Conservation (phyloP, 495 filamentous ascomycete genomes). For the Penicillium ochrochloron region DNA sequence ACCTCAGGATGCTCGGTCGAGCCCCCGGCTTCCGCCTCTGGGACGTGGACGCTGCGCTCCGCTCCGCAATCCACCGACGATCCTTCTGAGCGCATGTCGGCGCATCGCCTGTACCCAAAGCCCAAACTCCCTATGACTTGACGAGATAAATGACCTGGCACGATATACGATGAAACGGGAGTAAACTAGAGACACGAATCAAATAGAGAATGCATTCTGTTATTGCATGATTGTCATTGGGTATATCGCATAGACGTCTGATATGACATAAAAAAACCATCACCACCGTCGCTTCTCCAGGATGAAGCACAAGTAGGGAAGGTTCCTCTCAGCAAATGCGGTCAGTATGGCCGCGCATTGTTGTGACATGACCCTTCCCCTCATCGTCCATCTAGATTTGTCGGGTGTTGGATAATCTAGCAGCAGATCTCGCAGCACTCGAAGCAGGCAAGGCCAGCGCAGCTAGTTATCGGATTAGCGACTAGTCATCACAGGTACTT, state of each 20-base stretch:
- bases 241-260: conserved; percentile 24
- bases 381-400: conserved; percentile 3
- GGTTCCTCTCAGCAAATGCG: not conserved
- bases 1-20: conserved; percentile 33
- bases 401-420: conserved; percentile 27
- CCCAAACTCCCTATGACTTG: not conserved
- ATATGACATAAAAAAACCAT: conserved; percentile 10
- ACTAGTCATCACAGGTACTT: not conserved
- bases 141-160: not conserved
- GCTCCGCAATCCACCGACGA: conserved; percentile 25
- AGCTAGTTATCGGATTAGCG: conserved; percentile 30
- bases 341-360: not conserved
- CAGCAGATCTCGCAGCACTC: conserved; percentile 54
- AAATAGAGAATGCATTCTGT: conserved; percentile 5
- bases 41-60: conserved; percentile 35
- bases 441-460: conserved; percentile 50
- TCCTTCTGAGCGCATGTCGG: conserved; percentile 3
- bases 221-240: conserved; percentile 21
- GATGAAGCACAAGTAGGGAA: conserved; percentile 3
- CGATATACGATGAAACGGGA: conserved; percentile 3
- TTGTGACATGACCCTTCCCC: not conserved
- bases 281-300: conserved; percentile 1
- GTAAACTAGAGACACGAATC: not conserved
- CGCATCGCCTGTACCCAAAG: not conserved
- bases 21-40: conserved; percentile 33